Base-by-base conservation (phyloP, 257 asterid genomes). In the Fraxinus pennsylvanica region DNA sequence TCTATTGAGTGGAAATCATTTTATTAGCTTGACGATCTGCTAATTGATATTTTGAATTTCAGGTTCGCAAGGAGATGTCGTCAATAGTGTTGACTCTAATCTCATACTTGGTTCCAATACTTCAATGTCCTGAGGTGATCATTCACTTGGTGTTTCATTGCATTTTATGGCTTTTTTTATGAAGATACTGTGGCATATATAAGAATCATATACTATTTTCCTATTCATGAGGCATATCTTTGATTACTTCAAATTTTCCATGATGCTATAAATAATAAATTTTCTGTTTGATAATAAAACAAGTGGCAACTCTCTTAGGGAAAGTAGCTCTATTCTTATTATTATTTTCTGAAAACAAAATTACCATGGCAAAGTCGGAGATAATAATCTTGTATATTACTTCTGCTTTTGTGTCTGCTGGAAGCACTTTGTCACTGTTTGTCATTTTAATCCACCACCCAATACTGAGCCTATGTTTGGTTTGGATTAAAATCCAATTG, bases 121-220 rank as follows among this genome's bases (percentile, higher is more conserved):
- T 96, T 74, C 96, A 91, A 81, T 92, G 88, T 82, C 96, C 94
- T 38, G 97, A 96, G 99, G 99, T 93, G 82, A 87, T 74, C 35
- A 74, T 35, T 72, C 32, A 19, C 76, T 68, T 68, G 71, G 70
- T 50, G 38, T 72, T 30, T 72, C 27, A 13, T 41, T 74, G 71
- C 21, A 74, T 32, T 76, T 75, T 78, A 66, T 29, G 50, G 50
- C 39, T 76, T 21, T 43, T 38, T 61, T 57, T 57, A 12, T 6
- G 66, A 57, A 57, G 29, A 57, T 57, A 6, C 27, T 5, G 29
- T n/a, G 66, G 66, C 12, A n/a, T 57, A 57, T 57, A 57, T 52
- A 39, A 9, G 8, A 52, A 57, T 57, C 25, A 57, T 5, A n/a
- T n/a, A 6, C 27, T n/a, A 57, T n/a, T n/a, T 15, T 6, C 29